These are phyloP conservation scores for Arthrobotrys pseudoclavata DNA, from an alignment of 2,329 filamentous ascomycete species.

Conservation along the genomic window DNA sequence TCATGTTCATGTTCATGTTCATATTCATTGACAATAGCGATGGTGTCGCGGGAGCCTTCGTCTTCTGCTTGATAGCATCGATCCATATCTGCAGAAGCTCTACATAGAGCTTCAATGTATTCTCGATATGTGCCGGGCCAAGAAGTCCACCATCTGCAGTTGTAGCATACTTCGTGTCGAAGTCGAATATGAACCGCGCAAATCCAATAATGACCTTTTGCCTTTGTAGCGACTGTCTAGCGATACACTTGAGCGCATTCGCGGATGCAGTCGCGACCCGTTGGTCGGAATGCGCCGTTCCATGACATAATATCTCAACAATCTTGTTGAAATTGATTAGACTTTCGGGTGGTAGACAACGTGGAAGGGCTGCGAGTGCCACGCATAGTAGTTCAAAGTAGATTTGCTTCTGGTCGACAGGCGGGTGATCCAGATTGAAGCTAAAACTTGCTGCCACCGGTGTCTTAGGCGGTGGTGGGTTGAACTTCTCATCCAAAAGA, in stretches of 20 bases:
- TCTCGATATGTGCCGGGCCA: slow-evolving; percentile 93
- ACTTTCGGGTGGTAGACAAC: slow-evolving; percentile 80
- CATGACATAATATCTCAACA: slow-evolving; percentile 94
- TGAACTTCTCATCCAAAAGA: slow-evolving; percentile 94
- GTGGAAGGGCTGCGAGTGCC: slow-evolving; percentile 91
- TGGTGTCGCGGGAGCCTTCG: slow-evolving; percentile 73
- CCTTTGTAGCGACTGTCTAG: slow-evolving; percentile 84
- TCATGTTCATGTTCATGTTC: slow-evolving; percentile 57
- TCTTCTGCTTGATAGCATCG: slow-evolving; percentile 91
- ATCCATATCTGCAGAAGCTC: slow-evolving; percentile 97
- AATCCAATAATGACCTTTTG: slow-evolving; percentile 98
- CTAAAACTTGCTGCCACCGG: slow-evolving; percentile 95
- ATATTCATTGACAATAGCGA: slow-evolving; percentile 65
- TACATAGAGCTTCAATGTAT: slow-evolving; percentile 89
- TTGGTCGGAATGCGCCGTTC: slow-evolving; percentile 92
- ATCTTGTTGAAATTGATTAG: slow-evolving; percentile 93
- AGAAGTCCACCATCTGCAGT: slow-evolving; percentile 99
- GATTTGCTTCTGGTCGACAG: slow-evolving; percentile 86
- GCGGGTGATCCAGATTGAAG: slow-evolving; percentile 85
- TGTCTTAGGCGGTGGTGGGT: slow-evolving; percentile 87
- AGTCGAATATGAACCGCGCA: slow-evolving; percentile 97
- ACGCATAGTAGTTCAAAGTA: slow-evolving; percentile 97
- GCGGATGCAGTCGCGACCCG: slow-evolving; percentile 94
- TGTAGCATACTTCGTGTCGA: slow-evolving; percentile 95
- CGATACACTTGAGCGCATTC: slow-evolving; percentile 93